Evolutionary conservation across 2,329 filamentous ascomycete species (phyloP).

Genomic region (Colletotrichum lini): DNA sequence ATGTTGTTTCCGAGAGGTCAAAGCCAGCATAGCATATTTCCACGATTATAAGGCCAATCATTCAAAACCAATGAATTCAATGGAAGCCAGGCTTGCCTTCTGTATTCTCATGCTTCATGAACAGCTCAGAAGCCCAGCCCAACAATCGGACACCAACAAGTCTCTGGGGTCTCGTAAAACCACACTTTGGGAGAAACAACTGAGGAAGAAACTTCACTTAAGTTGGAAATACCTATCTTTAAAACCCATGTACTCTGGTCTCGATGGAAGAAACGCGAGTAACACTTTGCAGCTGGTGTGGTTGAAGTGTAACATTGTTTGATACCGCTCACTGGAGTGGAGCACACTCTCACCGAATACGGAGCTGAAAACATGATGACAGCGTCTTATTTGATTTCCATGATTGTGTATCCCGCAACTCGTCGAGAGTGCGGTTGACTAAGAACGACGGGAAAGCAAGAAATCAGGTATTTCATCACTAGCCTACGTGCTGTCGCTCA

Average conservation of each 20-base stretch:
- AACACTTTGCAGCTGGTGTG: neutral
- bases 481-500: neutral
- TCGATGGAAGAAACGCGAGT: too few relatives aligned
- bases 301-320: neutral
- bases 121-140: neutral
- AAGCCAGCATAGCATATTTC: too few relatives aligned
- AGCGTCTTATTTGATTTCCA: slow-evolving; percentile 3
- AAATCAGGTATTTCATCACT: neutral
- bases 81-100: neutral
- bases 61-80: too few relatives aligned
- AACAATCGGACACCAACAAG: neutral
- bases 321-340: slow-evolving; percentile 23
- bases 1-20: too few relatives aligned
- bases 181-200: too few relatives aligned
- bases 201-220: too few relatives aligned
- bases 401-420: neutral
- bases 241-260: neutral
- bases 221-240: too few relatives aligned
- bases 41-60: too few relatives aligned
- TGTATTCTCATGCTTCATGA: too few relatives aligned
- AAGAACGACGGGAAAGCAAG: neutral
- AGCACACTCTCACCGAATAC: neutral
- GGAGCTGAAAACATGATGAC: slow-evolving; percentile 1
- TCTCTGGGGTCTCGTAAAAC: too few relatives aligned
- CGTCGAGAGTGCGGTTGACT: neutral